Conservation (phyloP, 768 basidiomycete species). For the Serendipita vermifera region DNA sequence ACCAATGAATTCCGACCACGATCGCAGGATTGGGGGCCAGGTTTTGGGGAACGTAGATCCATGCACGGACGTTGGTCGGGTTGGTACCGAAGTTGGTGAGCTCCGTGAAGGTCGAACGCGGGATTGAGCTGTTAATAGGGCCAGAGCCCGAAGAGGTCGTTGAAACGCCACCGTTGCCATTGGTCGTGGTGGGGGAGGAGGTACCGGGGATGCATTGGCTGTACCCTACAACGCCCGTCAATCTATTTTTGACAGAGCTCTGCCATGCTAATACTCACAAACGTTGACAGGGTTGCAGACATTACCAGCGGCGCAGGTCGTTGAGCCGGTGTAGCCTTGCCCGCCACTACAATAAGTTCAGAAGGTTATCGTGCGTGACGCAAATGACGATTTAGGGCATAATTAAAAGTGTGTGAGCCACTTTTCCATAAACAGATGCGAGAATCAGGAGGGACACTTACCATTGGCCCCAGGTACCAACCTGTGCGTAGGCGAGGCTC, state of each 20-base stretch:
- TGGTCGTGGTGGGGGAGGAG: neutral
- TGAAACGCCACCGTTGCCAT: no score
- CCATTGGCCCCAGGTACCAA: neutral
- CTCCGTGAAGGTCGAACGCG: slow-evolving; percentile 1
- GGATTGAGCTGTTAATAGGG: neutral
- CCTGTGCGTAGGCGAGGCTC: no score
- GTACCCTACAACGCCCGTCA: no score
- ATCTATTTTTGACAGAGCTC: no score
- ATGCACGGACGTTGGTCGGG: slow-evolving; percentile 42
- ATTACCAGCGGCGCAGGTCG: neutral
- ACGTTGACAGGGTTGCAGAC: neutral
- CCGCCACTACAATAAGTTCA: neutral
- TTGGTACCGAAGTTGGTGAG: slow-evolving; percentile 34
- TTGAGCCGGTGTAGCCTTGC: neutral
- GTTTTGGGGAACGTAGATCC: slow-evolving; percentile 23
- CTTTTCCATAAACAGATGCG: neutral
- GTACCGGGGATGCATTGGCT: neutral
- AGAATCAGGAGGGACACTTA: neutral
- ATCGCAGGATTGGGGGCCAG: slow-evolving; percentile 29
- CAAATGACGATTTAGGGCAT: no score
- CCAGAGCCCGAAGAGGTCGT: neutral
- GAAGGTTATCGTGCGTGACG: no score
- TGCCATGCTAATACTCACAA: no score
- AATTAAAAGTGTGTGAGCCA: neutral
- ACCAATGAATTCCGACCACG: slow-evolving; percentile 37